Evolutionary conservation across 495 filamentous ascomycete species (phyloP).

Genomic region (Penicillium atrosanguineum): DNA sequence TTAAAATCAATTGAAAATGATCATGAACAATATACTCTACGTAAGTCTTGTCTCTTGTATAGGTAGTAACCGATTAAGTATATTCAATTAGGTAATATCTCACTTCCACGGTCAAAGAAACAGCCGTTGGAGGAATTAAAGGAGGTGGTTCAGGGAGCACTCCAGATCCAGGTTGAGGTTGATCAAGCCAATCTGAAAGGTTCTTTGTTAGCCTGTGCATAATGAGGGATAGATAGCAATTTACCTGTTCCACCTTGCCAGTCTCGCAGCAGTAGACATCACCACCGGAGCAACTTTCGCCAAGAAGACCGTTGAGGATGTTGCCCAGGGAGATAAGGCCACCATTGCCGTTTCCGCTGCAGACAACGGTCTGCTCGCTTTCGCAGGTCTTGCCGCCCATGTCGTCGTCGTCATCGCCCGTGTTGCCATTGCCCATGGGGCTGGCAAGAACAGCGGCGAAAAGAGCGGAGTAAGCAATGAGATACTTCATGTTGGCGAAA

Average conservation of each 20-base stretch:
- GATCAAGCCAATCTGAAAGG: slow-evolving; percentile 4
- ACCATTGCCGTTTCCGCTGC: slow-evolving; percentile 1
- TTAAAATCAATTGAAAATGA: too few relatives aligned
- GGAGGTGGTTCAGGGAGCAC: slow-evolving; percentile 9
- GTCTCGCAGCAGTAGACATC: slow-evolving; percentile 11
- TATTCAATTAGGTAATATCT: too few relatives aligned
- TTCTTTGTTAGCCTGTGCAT: not conserved
- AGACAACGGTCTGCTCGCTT: slow-evolving; percentile 9
- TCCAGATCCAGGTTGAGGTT: slow-evolving; percentile 10
- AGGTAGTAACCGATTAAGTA: not conserved
- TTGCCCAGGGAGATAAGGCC: slow-evolving; percentile 9
- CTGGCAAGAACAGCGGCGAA: slow-evolving; percentile 3
- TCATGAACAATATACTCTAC: too few relatives aligned
- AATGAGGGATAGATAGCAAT: not conserved
- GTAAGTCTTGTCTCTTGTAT: too few relatives aligned
- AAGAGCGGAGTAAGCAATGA: not conserved
- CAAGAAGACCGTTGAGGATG: slow-evolving; percentile 4
- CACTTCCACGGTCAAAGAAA: not conserved
- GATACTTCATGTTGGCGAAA: slow-evolving; percentile 6
- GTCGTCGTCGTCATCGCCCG: too few relatives aligned
- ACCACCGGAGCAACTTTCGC: slow-evolving; percentile 9
- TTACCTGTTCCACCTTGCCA: slow-evolving; percentile 9
- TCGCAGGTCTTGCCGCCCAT: not conserved
- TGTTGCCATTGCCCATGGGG: not conserved
- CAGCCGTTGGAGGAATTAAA: not conserved